Percentiles rank a stretch among this genome's conserved stretches.
These are phyloP conservation scores for Phytophthora brassicae DNA, from an alignment of 352 stramenopile species.

Conservation along the genomic window DNA sequence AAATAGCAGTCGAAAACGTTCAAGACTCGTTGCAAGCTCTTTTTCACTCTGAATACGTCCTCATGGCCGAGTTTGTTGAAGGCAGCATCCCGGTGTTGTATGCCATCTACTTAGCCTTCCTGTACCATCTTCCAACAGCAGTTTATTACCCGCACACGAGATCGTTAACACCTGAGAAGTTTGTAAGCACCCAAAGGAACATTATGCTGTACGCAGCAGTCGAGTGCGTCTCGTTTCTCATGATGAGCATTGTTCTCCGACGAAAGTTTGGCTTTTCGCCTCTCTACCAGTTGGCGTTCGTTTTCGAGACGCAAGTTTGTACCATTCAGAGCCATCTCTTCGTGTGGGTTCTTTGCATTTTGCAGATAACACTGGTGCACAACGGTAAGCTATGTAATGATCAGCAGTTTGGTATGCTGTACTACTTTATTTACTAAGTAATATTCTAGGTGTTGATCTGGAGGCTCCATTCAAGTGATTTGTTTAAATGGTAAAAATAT, in stretches of 20 bases:
- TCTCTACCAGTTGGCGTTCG: conserved; percentile 39
- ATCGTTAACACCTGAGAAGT: conserved; percentile 5
- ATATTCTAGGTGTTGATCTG: conserved; percentile 4
- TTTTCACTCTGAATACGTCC: conserved; percentile 40
- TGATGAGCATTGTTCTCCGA: conserved; percentile 8
- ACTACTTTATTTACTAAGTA: too few relatives aligned
- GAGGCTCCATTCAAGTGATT: neutral
- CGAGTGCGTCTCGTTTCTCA: conserved; percentile 23
- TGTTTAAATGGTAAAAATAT: too few relatives aligned
- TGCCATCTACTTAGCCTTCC: conserved; percentile 18
- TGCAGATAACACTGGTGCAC: conserved; percentile 32
- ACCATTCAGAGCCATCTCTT: conserved; percentile 31
- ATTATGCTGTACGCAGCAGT: conserved; percentile 26
- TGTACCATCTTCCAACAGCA: conserved; percentile 31
- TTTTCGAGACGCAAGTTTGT: conserved; percentile 33
- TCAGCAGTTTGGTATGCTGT: too few relatives aligned
- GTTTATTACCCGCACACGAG: conserved; percentile 21
- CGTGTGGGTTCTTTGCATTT: conserved; percentile 30
- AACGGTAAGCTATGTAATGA: conserved; percentile 26
- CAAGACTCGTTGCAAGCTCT: conserved; percentile 28
- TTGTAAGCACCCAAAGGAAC: conserved; percentile 8
- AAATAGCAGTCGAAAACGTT: neutral
- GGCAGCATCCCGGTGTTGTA: conserved; percentile 36
- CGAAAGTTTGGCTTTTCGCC: conserved; percentile 24
- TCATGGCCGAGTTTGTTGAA: conserved; percentile 44